phyloP scores from a whole-genome alignment of 2,329 filamentous ascomycete species.

The Aspergillus floridensis region DNA sequence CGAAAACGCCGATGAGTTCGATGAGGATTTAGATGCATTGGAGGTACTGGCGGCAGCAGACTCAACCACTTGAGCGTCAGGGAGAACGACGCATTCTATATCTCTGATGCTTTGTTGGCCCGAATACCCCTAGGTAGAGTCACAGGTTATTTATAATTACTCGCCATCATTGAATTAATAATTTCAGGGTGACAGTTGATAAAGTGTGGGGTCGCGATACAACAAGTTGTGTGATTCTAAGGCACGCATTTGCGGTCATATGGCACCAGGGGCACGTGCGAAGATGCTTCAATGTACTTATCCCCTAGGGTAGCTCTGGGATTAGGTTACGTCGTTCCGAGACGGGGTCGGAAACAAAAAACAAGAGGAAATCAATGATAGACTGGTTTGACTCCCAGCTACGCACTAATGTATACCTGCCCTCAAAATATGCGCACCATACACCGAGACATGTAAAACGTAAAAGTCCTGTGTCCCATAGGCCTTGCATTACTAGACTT shows the following conservation, averaged over 20 bases:
- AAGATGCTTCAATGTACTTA: not conserved
- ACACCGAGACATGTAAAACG: too few relatives aligned
- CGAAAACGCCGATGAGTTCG: slow-evolving; percentile 36
- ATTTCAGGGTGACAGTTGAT: not conserved
- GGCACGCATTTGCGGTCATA: not conserved
- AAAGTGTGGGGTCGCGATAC: not conserved
- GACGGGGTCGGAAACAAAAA: too few relatives aligned
- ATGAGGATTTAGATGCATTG: slow-evolving; percentile 44
- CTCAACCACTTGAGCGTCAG: slow-evolving; percentile 1
- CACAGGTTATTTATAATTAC: not conserved
- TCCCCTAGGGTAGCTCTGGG: not conserved
- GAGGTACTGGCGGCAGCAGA: slow-evolving; percentile 39
- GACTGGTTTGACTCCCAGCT: too few relatives aligned
- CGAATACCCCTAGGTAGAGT: not conserved
- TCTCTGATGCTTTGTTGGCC: not conserved
- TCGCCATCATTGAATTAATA: not conserved
- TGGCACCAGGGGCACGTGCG: not conserved
- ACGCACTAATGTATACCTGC: too few relatives aligned
- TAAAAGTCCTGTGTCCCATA: too few relatives aligned
- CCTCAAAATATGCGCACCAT: too few relatives aligned
- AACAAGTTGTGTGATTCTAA: not conserved
- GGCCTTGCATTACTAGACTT: too few relatives aligned
- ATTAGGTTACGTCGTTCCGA: too few relatives aligned
- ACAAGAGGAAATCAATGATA: too few relatives aligned
- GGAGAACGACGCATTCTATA: not conserved